phyloP scores from a whole-genome alignment of 148 eudicot species.

The Oxyria digyna region DNA sequence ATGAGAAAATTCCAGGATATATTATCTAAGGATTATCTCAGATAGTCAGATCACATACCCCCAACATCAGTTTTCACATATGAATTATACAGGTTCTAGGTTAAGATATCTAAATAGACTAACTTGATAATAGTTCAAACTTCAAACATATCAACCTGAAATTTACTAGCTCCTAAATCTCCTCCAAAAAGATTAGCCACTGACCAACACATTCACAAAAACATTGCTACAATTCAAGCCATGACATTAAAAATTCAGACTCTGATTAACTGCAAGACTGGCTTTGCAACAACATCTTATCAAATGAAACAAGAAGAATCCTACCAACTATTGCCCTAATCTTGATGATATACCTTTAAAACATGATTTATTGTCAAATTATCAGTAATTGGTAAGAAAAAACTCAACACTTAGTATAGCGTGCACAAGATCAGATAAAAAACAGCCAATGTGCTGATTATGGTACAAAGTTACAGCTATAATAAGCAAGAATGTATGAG shows the following conservation, averaged over 20 bases:
- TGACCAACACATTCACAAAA: neutral
- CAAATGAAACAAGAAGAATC: neutral
- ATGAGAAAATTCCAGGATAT: neutral
- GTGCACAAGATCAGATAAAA: neutral
- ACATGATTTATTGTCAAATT: neutral
- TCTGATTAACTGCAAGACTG: neutral
- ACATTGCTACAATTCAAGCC: neutral
- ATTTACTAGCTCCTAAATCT: neutral
- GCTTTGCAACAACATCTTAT: neutral
- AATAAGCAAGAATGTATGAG: neutral
- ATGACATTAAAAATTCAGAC: neutral
- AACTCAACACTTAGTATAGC: neutral
- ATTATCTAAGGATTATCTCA: neutral
- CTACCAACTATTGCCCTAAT: conserved; percentile 1
- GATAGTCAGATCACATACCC: neutral
- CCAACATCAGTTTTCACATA: neutral
- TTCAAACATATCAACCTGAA: neutral
- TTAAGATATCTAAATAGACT: neutral
- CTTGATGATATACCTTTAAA: neutral
- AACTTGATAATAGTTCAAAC: neutral
- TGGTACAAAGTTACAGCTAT: neutral
- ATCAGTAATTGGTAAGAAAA: neutral
- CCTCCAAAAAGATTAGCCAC: neutral
- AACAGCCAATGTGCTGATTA: neutral
- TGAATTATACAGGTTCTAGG: neutral